A percentile compares a stretch with the other conserved stretches of the same genome.
phyloP scores from a whole-genome alignment of 2,329 filamentous ascomycete genomes.

The Neonectria hederae region DNA sequence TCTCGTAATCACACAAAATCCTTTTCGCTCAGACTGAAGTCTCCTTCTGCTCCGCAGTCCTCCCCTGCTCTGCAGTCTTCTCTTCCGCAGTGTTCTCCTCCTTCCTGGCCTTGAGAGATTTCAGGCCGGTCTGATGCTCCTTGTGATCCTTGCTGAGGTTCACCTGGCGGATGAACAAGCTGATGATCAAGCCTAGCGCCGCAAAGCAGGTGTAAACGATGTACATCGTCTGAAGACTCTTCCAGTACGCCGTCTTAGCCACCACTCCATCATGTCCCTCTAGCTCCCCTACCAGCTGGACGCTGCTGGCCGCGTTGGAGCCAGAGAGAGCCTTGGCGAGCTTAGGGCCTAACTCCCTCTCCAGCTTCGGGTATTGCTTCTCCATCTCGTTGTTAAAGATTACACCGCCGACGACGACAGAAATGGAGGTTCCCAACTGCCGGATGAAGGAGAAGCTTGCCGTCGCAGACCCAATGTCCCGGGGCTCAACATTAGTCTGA shows the following conservation, averaged over 20 bases:
- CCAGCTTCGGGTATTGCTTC: slow-evolving; percentile 59
- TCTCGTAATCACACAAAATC: neutral
- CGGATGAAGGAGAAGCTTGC: slow-evolving; percentile 74
- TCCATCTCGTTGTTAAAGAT: slow-evolving; percentile 82
- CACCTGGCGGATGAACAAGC: slow-evolving; percentile 58
- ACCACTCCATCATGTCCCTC: slow-evolving; percentile 54
- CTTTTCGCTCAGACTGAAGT: neutral
- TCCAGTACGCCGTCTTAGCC: slow-evolving; percentile 59
- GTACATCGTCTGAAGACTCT: slow-evolving; percentile 64
- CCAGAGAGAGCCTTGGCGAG: slow-evolving; percentile 65
- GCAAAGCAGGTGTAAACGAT: slow-evolving; percentile 64
- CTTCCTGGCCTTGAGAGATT: slow-evolving; percentile 49
- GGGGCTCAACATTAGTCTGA: slow-evolving; percentile 68
- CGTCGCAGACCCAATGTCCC: slow-evolving; percentile 75
- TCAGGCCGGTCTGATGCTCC: slow-evolving; percentile 67
- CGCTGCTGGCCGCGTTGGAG: slow-evolving; percentile 68
- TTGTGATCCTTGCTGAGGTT: slow-evolving; percentile 64
- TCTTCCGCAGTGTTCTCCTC: slow-evolving; percentile 31
- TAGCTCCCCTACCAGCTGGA: slow-evolving; percentile 64
- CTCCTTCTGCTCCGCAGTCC: slow-evolving; percentile 24
- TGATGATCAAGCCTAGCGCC: slow-evolving; percentile 57
- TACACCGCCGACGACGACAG: slow-evolving; percentile 78
- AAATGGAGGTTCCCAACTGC: slow-evolving; percentile 73
- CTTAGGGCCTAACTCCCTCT: slow-evolving; percentile 58
- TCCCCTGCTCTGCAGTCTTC: slow-evolving; percentile 25